Conservation (phyloP, 805 yeast genomes). For the Pichia nanzhaoensis region DNA sequence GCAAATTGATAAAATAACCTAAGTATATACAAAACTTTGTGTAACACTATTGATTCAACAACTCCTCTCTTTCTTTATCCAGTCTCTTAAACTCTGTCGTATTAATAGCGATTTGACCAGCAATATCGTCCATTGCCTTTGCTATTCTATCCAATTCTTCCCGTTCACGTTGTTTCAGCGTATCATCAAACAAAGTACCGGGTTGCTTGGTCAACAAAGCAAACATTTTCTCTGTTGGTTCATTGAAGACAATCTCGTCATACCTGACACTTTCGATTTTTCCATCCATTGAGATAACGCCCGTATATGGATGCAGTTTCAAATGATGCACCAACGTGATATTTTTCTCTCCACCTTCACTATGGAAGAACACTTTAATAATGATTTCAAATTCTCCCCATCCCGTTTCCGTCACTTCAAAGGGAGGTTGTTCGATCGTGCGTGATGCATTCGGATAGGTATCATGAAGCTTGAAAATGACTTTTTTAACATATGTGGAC, state of each 20-base stretch:
- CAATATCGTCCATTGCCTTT: slow-evolving; percentile 27
- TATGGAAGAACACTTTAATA: slow-evolving; percentile 76
- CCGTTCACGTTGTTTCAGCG: slow-evolving; percentile 45
- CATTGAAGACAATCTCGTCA: slow-evolving; percentile 91
- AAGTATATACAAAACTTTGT: too few species aligned
- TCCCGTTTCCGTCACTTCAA: slow-evolving; percentile 93
- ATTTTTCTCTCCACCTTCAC: slow-evolving; percentile 86
- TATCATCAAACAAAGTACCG: slow-evolving; percentile 38
- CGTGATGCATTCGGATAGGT: slow-evolving; percentile 87
- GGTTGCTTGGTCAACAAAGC: slow-evolving; percentile 67
- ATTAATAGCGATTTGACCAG: slow-evolving; percentile 21
- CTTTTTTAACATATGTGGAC: slow-evolving; percentile 76
- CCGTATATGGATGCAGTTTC: slow-evolving; percentile 81
- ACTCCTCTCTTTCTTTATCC: slow-evolving; percentile 26
- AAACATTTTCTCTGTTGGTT: slow-evolving; percentile 88
- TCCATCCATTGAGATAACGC: slow-evolving; percentile 20
- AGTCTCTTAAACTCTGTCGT: slow-evolving; percentile 23
- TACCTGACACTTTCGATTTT: slow-evolving; percentile 57
- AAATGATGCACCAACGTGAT: slow-evolving; percentile 81
- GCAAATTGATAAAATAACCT: not conserved
- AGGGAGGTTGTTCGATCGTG: slow-evolving; percentile 84
- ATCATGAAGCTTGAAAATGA: slow-evolving; percentile 91
- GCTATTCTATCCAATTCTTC: slow-evolving; percentile 58
- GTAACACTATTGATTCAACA: slow-evolving; percentile 16
- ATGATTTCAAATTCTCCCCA: slow-evolving; percentile 99